A percentile compares a stretch with the other conserved stretches of the same genome.
Conservation (phyloP, 306 rosid genomes). For the Bauhinia variegata region DNA sequence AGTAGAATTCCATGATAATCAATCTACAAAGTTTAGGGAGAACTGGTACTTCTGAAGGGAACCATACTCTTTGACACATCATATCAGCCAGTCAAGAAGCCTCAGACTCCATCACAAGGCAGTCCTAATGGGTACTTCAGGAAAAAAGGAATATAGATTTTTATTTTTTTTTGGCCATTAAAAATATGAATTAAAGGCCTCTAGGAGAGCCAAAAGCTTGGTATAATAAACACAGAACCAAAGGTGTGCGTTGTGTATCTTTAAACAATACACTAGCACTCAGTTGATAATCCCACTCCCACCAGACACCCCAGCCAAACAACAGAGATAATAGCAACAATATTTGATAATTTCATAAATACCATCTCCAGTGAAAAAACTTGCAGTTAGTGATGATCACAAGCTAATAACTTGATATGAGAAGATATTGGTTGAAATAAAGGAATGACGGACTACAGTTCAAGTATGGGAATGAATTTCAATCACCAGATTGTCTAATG, state of each 20-base stretch:
- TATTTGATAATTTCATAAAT: not conserved
- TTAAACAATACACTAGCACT: not conserved
- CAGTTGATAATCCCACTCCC: constrained; percentile 17
- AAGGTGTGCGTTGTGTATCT: too few species aligned
- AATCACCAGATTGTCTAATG: constrained; percentile 25
- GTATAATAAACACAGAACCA: not conserved
- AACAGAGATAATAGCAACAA: constrained; percentile 7
- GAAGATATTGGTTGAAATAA: constrained; percentile 1
- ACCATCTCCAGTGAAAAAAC: not conserved
- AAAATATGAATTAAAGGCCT: not conserved
- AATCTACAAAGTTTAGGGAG: constrained; percentile 5
- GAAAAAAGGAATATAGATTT: not conserved
- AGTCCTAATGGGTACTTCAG: not conserved
- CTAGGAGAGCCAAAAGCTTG: constrained; percentile 5
- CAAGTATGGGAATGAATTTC: not conserved
- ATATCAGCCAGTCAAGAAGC: constrained; percentile 14
- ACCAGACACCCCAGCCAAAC: not conserved
- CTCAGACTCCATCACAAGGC: constrained; percentile 9
- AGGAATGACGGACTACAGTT: constrained; percentile 7
- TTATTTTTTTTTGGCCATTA: too few species aligned
- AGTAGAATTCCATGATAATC: constrained; percentile 19
- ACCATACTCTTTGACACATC: not conserved
- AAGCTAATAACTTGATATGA: not conserved
- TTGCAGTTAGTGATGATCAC: constrained; percentile 11
- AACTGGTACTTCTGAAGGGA: not conserved